Conservation (phyloP, 2,329 filamentous ascomycete species). For the Acrocalymma vagum region DNA sequence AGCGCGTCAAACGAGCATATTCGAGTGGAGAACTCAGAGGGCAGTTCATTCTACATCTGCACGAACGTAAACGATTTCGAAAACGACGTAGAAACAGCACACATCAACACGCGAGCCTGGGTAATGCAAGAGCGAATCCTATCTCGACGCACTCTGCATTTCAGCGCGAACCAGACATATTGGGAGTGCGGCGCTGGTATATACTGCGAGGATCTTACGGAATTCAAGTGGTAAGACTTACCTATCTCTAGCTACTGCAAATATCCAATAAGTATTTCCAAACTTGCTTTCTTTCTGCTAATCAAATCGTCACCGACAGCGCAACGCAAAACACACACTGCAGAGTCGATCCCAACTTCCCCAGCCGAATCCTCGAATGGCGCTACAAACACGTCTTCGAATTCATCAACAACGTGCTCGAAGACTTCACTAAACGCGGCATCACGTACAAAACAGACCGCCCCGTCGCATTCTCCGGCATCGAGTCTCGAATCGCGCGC, state of each 20-base stretch:
- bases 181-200: slow-evolving; percentile 13
- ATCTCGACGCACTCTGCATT: slow-evolving; percentile 13
- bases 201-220: slow-evolving; percentile 9
- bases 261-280: slow-evolving; percentile 8
- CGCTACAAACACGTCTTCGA: slow-evolving; percentile 3
- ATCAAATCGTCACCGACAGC: no score
- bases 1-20: no score
- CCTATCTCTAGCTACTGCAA: no score
- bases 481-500: slow-evolving; percentile 15
- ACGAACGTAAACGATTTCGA: slow-evolving; percentile 2
- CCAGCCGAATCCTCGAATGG: slow-evolving; percentile 5
- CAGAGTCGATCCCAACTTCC: slow-evolving; percentile 12
- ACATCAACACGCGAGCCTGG: slow-evolving; percentile 11
- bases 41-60: neutral
- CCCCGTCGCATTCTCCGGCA: neutral
- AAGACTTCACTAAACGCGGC: slow-evolving; percentile 10
- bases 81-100: slow-evolving; percentile 2
- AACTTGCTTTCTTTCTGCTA: slow-evolving; percentile 7
- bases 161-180: slow-evolving; percentile 9
- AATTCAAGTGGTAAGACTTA: slow-evolving; percentile 8
- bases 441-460: slow-evolving; percentile 5
- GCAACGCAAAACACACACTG: slow-evolving; percentile 7
- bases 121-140: slow-evolving; percentile 14
- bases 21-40: slow-evolving; percentile 3
- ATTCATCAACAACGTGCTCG: slow-evolving; percentile 9